Evolutionary conservation across 2,329 filamentous ascomycete species (phyloP), one percentile per base, ranked within the genome.

Genomic region (Cercospora sojina): DNA sequence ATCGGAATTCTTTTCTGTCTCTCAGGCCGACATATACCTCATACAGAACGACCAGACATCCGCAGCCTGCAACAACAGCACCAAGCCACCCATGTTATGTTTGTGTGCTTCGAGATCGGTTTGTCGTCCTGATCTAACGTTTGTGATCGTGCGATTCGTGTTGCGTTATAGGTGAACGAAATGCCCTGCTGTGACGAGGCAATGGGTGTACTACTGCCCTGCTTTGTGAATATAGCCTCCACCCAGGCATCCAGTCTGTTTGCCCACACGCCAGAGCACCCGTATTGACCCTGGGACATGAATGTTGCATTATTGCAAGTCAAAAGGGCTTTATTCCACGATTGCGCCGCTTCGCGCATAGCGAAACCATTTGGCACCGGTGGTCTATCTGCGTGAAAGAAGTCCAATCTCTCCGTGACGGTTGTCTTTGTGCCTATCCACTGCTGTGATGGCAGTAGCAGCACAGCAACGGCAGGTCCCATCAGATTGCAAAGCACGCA

Each of bases 401-500:
- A 23, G 2, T 9, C 25, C n/a, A 56, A 64, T 20, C 5, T 27
- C 32, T 12, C 32, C n/a, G 13, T 43, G 9, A 13, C n/a, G 3
- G 18, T 31, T 23, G n/a, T 56, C 65, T 3, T 69, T 58, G 18
- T 49, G 12, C 25, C 43, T 3, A 73, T 58, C 72, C 71, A 75
- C 25, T 74, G 70, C 9, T 75, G 62, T 7, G 67, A 71, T 6
- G 73, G 74, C 0, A 76, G 31, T 2, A 71, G 64, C 10, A 76
- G 55, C 0, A 75, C 73, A 7, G 74, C 74, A 12, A 68, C 67
- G 5, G 74, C 71, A 9, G 76, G 74, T 10, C 75, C 75, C 73
- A 77, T 77, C 4, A 77, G 63, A 43, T 76, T 77, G 59, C 71
- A 73, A 0, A 76, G 31, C 9, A 72, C 64, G 47, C 72, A 74